phyloP scores from a whole-genome alignment of 305 asterid genomes.

The Ilex paraguariensis region DNA sequence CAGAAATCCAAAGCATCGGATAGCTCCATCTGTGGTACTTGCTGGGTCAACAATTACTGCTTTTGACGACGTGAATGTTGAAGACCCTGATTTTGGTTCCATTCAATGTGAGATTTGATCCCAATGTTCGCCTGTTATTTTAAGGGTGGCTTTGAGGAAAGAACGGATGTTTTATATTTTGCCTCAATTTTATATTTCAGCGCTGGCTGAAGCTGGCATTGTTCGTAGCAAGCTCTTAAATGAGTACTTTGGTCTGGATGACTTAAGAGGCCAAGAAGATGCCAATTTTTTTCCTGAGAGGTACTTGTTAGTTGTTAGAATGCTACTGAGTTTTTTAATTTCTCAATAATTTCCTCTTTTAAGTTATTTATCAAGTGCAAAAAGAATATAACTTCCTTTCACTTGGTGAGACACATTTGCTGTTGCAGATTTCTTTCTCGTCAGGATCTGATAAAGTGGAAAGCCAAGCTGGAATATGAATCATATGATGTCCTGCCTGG shows the following conservation, averaged over 20 bases:
- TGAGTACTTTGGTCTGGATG: conserved; percentile 25
- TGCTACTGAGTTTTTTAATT: neutral
- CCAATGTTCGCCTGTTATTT: conserved; percentile 6
- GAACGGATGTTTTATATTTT: conserved; percentile 12
- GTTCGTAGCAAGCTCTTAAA: conserved; percentile 71
- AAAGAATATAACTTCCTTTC: neutral
- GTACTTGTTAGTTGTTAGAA: conserved; percentile 24
- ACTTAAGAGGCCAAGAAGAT: conserved; percentile 23
- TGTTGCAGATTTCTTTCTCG: conserved; percentile 63
- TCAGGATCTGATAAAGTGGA: conserved; percentile 84
- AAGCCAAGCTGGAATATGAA: conserved; percentile 83
- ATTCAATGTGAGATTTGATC: conserved; percentile 62
- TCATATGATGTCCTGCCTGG: conserved; percentile 42
- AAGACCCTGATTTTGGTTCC: conserved; percentile 75
- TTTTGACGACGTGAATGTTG: conserved; percentile 63
- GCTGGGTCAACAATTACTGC: conserved; percentile 66
- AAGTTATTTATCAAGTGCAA: too few species aligned
- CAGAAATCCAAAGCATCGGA: conserved; percentile 57
- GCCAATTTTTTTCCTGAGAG: conserved; percentile 62
- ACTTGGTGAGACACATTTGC: conserved; percentile 9
- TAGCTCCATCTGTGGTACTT: conserved; percentile 63
- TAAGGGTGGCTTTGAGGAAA: conserved; percentile 1
- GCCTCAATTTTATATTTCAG: conserved; percentile 31
- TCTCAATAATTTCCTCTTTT: too few species aligned
- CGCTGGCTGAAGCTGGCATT: conserved; percentile 87